A percentile compares a stretch with the other conserved stretches of the same genome.
phyloP scores from a whole-genome alignment of 306 rosid species.

The Ochetophila trinervis region DNA sequence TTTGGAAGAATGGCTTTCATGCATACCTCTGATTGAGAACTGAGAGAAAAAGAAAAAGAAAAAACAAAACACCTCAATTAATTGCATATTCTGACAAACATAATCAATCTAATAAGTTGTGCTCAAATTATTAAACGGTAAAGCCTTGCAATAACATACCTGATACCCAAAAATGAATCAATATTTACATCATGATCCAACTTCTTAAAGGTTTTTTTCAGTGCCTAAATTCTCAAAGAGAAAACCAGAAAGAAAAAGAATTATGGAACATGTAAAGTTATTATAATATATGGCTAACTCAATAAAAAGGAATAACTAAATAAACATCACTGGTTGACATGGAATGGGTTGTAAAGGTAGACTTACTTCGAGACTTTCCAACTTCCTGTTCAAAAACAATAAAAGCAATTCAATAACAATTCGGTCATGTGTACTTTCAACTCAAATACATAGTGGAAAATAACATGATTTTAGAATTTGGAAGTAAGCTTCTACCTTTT shows the following conservation, averaged over 20 bases:
- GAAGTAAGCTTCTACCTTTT: slow-evolving; percentile 45
- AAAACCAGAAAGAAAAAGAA: slow-evolving; percentile 22
- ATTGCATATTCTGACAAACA: neutral
- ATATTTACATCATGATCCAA: slow-evolving; percentile 77
- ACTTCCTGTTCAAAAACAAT: slow-evolving; percentile 58
- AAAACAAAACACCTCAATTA: slow-evolving; percentile 7
- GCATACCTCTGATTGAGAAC: slow-evolving; percentile 79
- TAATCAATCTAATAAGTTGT: neutral
- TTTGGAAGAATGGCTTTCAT: neutral
- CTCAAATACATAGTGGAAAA: slow-evolving; percentile 3
- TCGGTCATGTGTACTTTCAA: neutral
- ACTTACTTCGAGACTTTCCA: slow-evolving; percentile 87
- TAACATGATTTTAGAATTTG: neutral
- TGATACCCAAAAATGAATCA: slow-evolving; percentile 63
- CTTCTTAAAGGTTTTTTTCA: slow-evolving; percentile 79
- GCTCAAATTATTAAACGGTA: neutral
- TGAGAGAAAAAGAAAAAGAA: slow-evolving; percentile 36
- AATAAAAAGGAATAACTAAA: neutral
- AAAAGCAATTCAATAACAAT: slow-evolving; percentile 20
- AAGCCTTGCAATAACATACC: slow-evolving; percentile 45
- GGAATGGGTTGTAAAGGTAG: slow-evolving; percentile 12
- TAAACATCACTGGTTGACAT: neutral
- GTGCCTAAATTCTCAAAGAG: slow-evolving; percentile 54
- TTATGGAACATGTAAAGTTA: slow-evolving; percentile 13
- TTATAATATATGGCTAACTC: neutral